Base-by-base conservation (phyloP, 2,329 filamentous ascomycete species). In the Shiraia bambusicola region DNA sequence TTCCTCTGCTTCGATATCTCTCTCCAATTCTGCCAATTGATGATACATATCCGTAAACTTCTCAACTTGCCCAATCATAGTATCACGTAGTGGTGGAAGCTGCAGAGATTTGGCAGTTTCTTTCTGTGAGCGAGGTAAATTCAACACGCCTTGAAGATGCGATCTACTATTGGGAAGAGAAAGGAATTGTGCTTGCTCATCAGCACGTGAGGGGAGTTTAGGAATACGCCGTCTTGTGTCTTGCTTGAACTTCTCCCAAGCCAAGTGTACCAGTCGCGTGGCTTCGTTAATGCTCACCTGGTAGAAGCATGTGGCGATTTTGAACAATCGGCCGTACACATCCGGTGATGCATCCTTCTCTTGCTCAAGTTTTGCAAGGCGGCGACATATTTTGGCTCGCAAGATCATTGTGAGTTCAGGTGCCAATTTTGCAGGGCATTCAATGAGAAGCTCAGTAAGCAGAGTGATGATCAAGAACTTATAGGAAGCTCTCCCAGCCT, bases 321-420 rank as follows among this genome's bases (percentile, higher is more conserved):
- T 40, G 36, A 46, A 48, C 10, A 49, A 22, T 10, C 47, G 37
- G 10, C 32, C 26, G 28, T 49, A 38, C 19, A 34, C 27, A 17
- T 24, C 33, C 14, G 37, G 35, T 14, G 35, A 16, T 7, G 28
- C 28, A 32, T 14, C 13, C 28, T 41, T 6, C 53, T 75, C 72
- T 2, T 53, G 49, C 29, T 82, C 75, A 0, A 84, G 52, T 52
- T 84, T 84, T 0, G 73, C 75, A 13, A 84, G 69, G 0, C 80
- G 76, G 24, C 77, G 72, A 51, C 72, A 75, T 1, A 82, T 61
- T 52, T 83, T 84, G 26, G 72, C 61, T 42, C 70, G 72, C 11
- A 81, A 55, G 8, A 67, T 53, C 3, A 65, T 56, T 11, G 68
- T 50, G 9, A 63, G 32, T 6, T 77, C 72, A 0, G 66, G 56